A percentile compares a stretch with the other conserved stretches of the same genome.
Conservation (phyloP, 1,284 basidiomycete genomes). For the Taiwanofungus camphoratus region DNA sequence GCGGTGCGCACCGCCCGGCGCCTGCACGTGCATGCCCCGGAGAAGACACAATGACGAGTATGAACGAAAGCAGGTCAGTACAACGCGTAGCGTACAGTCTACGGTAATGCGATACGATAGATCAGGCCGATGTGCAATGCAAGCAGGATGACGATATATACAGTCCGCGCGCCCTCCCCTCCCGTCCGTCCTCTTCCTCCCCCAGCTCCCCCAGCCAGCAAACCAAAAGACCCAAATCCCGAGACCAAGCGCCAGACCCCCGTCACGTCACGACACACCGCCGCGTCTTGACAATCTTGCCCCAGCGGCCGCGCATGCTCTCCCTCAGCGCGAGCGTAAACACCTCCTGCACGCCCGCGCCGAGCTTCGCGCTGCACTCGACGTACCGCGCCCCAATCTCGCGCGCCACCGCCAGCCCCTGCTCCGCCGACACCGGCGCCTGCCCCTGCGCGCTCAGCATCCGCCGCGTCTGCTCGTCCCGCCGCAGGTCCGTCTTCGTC, state of each 20-base stretch:
- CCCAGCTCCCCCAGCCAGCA: neutral
- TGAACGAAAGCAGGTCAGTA: conserved; percentile 22
- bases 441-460: conserved; percentile 93
- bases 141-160: conserved; percentile 10
- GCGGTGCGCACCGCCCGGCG: conserved; percentile 18
- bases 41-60: conserved; percentile 19
- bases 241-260: neutral
- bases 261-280: conserved; percentile 74
- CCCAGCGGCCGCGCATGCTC: conserved; percentile 75
- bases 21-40: conserved; percentile 10
- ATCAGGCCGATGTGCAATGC: conserved; percentile 20
- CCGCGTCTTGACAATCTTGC: conserved; percentile 66
- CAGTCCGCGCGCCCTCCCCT: neutral
- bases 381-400: conserved; percentile 95
- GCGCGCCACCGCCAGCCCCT: conserved; percentile 75
- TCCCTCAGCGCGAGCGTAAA: conserved; percentile 88
- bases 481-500: conserved; percentile 89
- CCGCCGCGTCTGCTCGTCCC: conserved; percentile 83
- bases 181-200: neutral
- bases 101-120: conserved; percentile 24
- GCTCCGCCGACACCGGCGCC: conserved; percentile 74
- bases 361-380: conserved; percentile 93
- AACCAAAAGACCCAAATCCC: too few species aligned
- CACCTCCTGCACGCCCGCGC: conserved; percentile 86
- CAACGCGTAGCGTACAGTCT: conserved; percentile 25